Evolutionary conservation across 1,139 yeast genomes (phyloP).

Genomic region (Trichomonascaceae sp.): DNA sequence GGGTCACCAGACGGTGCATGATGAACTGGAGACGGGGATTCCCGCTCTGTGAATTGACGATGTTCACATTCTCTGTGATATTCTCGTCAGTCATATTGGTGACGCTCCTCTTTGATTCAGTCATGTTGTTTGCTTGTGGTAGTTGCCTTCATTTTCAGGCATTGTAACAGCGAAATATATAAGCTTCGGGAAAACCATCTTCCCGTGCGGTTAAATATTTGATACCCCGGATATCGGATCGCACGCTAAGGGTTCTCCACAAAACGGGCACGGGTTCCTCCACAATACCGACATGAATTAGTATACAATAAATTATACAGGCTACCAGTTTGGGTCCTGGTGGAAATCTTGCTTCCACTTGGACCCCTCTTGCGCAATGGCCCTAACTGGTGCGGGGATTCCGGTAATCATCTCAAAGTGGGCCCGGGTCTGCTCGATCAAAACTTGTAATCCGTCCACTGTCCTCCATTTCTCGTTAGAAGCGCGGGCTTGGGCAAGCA

Average conservation of each 20-base stretch:
- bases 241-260: no score
- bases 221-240: conserved; percentile 1
- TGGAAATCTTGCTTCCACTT: no score
- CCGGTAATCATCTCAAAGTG: conserved; percentile 4
- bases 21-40: conserved; percentile 20
- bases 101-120: background rate
- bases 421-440: conserved; percentile 1
- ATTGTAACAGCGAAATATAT: no score
- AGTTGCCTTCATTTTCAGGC: no score
- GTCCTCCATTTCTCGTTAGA: conserved; percentile 1
- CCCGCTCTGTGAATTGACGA: conserved; percentile 21
- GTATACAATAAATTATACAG: no score
- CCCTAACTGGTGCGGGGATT: conserved; percentile 2
- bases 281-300: no score
- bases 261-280: no score
- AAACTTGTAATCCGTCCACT: conserved; percentile 3
- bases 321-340: no score
- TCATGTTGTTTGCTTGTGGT: no score
- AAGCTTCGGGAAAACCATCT: background rate
- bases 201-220: background rate
- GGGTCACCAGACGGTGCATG: conserved; percentile 22
- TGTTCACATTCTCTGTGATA: conserved; percentile 22
- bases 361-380: no score
- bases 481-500: background rate
- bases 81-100: conserved; percentile 23